A percentile compares a stretch with the other conserved stretches of the same genome.
Evolutionary conservation across 73 alveolate species (phyloP).

Genomic region (Tetrahymena elliotti): DNA sequence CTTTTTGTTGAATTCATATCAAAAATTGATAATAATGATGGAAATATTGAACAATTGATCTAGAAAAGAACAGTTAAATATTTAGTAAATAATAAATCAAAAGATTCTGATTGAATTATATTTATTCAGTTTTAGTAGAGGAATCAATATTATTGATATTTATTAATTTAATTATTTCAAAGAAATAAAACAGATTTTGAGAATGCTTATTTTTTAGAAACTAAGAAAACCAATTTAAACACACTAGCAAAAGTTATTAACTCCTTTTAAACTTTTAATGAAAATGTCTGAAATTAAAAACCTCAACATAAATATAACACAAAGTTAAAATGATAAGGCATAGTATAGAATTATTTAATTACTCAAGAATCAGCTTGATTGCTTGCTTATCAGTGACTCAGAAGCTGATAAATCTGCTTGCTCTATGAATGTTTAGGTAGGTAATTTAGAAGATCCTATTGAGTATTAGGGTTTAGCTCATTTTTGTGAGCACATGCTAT

Average conservation of each 20-base stretch:
- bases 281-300: neutral
- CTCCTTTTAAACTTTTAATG: neutral
- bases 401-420: conserved; percentile 63
- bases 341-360: neutral
- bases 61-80: too few relatives aligned
- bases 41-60: too few relatives aligned
- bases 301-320: neutral
- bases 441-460: conserved; percentile 51
- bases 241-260: neutral
- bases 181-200: neutral
- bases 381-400: conserved; percentile 50
- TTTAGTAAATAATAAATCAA: too few relatives aligned
- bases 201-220: neutral
- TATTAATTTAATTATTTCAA: neutral
- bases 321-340: neutral
- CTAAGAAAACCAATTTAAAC: neutral
- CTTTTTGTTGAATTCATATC: too few relatives aligned
- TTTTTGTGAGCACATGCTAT: conserved; percentile 93
- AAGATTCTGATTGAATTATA: too few relatives aligned
- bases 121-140: too few relatives aligned
- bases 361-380: conserved; percentile 45
- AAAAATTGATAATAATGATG: too few relatives aligned
- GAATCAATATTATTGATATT: too few relatives aligned
- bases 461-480: conserved; percentile 87
- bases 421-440: conserved; percentile 52